Evolutionary conservation across 1,139 yeast genomes (phyloP), one percentile per base, ranked within the genome.

Genomic region (Suhomyces choctaworum): DNA sequence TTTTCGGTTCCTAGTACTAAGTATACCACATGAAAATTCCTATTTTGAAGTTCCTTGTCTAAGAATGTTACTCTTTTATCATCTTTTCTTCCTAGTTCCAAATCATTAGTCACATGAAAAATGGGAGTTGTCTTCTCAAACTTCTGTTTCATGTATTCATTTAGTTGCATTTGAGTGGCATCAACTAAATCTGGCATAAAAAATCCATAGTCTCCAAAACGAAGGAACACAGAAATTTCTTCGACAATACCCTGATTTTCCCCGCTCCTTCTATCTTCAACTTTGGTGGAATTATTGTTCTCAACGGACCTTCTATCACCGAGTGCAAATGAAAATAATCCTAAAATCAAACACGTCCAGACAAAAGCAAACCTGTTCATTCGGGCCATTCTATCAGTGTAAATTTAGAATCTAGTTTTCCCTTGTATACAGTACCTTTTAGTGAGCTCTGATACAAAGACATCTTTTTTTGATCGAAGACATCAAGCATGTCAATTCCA

Each of bases 101-200:
- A 36, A 10, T 47, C 47, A 36, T 60, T 62, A 16, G 54, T 45
- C 13, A 62, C 5, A 27, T 17, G 41, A 34, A 10, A 60, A 28
- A 5, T 40, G 32, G 24, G 54, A 37, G 13, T 43, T 40, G 2
- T 19, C 13, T 10, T 22, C 31, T 3, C 46, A 45, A n/a, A 12
- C 11, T n/a, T 39, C 41, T 13, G 44, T 20, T 11, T 32, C 27
- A 7, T 12, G 21, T 24, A 54, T 33, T 36, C 22, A 31, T 66
- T 60, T 1, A 73, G 37, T 47, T 76, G 80, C 2, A 60, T 39
- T 33, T 66, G 70, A 0, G 70, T 46, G 1, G 80, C 77, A 16
- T 54, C 53, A 1, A 59, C 59, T 23, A 76, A 51, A 47, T 77
- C 82, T 0, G 80, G 80, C 33, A 76, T 67, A 7, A 46, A 41